Base-by-base conservation (phyloP, 2,329 filamentous ascomycete genomes). In the Aureobasidium lini region DNA sequence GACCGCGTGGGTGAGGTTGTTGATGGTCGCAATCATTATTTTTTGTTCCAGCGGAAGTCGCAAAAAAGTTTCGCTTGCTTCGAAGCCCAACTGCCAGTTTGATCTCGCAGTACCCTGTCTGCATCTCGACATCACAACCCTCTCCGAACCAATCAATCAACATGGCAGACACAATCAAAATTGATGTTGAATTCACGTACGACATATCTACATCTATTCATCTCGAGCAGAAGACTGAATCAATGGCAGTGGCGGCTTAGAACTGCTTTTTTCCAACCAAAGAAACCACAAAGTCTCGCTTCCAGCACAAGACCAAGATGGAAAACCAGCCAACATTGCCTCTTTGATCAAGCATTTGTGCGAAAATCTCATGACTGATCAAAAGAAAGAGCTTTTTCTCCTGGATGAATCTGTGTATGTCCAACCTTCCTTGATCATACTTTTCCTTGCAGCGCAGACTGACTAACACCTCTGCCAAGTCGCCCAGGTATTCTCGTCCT, bases 401-500 rank as follows among this genome's bases (percentile, higher is more conserved):
- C 79, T 96, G 23, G 89, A 96, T 64, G 85, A 82, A 67, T 86
- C 91, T 68, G 87, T 97, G 93, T 96, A 84, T 72, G 90, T 84
- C 56, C 61, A 59, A 42, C 23, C n/a, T 29, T 57, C n/a, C 40
- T 11, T 6, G 6, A 11, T 5, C 6, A 37, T n/a, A 15, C 3
- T 3, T 28, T 11, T 42, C 16, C 11, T 11, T 42, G 13, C 11
- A 47, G 8, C 4, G 18, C 4, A n/a, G 37, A n/a, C 15, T n/a
- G 44, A 43, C 36, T 46, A 31, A 59, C 61, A 67, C 66, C 5
- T 62, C 47, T 28, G 67, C 70, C 29, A 60, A 97, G 93, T 62
- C 91, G 94, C 57, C 94, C 94, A 5, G 94, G 94, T 2, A 96
- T 99, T 72, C 83, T 99, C 44, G 93, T 96, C 31, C 81, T 99